Evolutionary conservation across 1,284 basidiomycete species (phyloP), one percentile per base, ranked within the genome.

Genomic region (Ceratobasidium sp.): DNA sequence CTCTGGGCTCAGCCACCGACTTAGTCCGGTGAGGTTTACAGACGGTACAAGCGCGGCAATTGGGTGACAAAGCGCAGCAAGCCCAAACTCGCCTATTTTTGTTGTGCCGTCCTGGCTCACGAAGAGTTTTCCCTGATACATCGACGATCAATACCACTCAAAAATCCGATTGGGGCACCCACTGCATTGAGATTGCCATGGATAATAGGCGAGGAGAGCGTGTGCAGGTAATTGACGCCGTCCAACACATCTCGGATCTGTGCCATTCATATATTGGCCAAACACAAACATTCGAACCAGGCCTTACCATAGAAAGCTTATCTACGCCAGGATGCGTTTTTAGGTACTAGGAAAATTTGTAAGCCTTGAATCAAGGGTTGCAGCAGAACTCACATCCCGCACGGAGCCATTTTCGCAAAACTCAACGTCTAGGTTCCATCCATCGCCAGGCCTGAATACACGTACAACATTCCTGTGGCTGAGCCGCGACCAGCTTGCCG

Each of bases 1-100:
- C 38, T 73, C 69, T 27, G 69, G 69, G 44, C 69, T 73, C 69
- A 60, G 23, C 69, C 69, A 73, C 3, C 69, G 55, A 60, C 44
- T 73, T n/a, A 57, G 38, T 12, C 62, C 73, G 10, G 50, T 8
- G 6, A 41, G n/a, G 35, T 8, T 33, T 10, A 75, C 30, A 1
- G 60, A 54, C 3, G 60, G 62, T 5, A 23, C 62, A 55, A 66
- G 23, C 14, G 35, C 20, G 23, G 46, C 62, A 60, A 73, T 7
- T 20, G 38, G 16, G 23, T 16, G 14, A 23, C 35, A 23, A 16
- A 73, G 30, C 3, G 33, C 18, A 7, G 55, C 35, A 16, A 73
- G n/a, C n/a, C 69, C 69, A 48, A 73, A 73, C 27, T 73, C 69
- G 27, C 69, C 69, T 23, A 73, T 57, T 30, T 73, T 73, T 16